These are phyloP conservation scores for Discostella stelligeroides DNA, from an alignment of 108 stramenopile species.

Conservation along the genomic window DNA sequence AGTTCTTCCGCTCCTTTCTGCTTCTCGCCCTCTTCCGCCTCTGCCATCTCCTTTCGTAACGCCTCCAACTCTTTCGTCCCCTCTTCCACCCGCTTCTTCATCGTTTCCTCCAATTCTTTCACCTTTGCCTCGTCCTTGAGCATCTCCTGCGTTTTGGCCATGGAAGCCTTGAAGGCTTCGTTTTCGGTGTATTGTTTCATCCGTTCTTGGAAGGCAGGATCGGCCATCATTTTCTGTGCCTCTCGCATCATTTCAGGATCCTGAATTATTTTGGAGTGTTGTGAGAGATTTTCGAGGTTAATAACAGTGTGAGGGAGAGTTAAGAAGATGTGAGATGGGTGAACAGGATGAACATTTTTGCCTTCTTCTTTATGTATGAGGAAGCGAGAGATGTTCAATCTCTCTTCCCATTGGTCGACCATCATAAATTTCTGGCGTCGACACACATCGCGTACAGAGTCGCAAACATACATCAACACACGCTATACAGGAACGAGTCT, in stretches of 20 bases:
- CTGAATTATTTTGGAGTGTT: constrained; percentile 34
- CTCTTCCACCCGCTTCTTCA: constrained; percentile 61
- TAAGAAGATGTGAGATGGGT: background rate
- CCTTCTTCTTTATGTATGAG: too few species aligned
- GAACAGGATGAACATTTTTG: too few species aligned
- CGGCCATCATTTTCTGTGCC: constrained; percentile 86
- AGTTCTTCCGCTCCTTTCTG: constrained; percentile 27
- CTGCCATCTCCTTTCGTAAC: constrained; percentile 56
- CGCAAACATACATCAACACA: too few species aligned
- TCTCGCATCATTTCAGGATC: constrained; percentile 91
- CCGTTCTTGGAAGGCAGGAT: constrained; percentile 79
- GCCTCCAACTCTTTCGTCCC: constrained; percentile 69
- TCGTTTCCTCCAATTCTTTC: constrained; percentile 76
- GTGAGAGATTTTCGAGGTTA: too few species aligned
- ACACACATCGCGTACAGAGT: too few species aligned
- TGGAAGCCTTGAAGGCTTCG: constrained; percentile 64
- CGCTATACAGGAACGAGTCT: too few species aligned
- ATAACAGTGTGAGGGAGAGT: background rate
- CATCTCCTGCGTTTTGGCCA: constrained; percentile 61
- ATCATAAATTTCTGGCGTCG: too few species aligned
- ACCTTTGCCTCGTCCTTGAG: constrained; percentile 79
- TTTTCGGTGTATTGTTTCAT: constrained; percentile 82
- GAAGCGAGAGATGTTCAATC: too few species aligned
- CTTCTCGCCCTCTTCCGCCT: constrained; percentile 39
- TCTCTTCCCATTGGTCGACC: too few species aligned